A percentile compares a stretch with the other conserved stretches of the same genome.
Conservation (phyloP, 345 rosid genomes). For the Hypericum androsaemum region DNA sequence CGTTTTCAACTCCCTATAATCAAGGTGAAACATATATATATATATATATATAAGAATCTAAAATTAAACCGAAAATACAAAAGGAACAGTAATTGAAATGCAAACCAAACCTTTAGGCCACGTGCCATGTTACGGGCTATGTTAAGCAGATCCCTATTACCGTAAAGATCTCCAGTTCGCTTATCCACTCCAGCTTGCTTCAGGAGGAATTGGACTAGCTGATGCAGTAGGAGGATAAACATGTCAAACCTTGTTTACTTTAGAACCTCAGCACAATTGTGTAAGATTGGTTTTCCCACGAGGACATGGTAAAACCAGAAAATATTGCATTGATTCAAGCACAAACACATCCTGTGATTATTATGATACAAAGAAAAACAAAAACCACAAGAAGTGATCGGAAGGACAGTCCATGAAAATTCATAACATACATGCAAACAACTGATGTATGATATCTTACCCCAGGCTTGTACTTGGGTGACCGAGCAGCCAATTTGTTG, state of each 20-base stretch:
- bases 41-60: neutral
- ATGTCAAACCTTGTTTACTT: slow-evolving; percentile 14
- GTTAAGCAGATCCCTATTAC: slow-evolving; percentile 85
- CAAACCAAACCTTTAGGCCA: slow-evolving; percentile 75
- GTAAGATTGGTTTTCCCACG: neutral
- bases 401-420: no score
- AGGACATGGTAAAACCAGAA: no score
- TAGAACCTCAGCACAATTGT: neutral
- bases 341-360: no score
- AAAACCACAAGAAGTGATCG: no score
- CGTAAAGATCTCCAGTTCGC: slow-evolving; percentile 89
- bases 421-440: no score
- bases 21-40: neutral
- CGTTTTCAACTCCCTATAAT: slow-evolving; percentile 87
- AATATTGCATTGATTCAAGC: no score
- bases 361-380: no score
- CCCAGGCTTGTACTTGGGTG: slow-evolving; percentile 95
- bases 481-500: slow-evolving; percentile 81
- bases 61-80: neutral
- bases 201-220: slow-evolving; percentile 91
- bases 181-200: slow-evolving; percentile 96
- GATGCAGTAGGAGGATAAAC: slow-evolving; percentile 27
- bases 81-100: slow-evolving; percentile 1
- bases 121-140: slow-evolving; percentile 99
- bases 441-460: slow-evolving; percentile 30